Conservation (phyloP, 2,329 filamentous ascomycete species). For the Bipolaris oryzae region DNA sequence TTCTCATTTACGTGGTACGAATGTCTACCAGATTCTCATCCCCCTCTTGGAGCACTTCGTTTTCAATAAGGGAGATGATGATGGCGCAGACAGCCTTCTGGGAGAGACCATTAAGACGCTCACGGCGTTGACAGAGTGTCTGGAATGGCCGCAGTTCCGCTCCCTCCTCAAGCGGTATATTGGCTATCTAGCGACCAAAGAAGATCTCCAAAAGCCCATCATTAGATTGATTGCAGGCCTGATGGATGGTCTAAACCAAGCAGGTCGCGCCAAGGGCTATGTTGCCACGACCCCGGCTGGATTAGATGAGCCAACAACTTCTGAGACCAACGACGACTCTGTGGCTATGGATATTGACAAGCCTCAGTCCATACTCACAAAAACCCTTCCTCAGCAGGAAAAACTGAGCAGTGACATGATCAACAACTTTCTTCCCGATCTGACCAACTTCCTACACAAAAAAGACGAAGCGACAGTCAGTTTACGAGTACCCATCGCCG, state of each 20-base stretch:
- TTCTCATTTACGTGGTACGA: constrained; percentile 72
- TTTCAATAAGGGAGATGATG: constrained; percentile 81
- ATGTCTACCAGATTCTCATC: constrained; percentile 84
- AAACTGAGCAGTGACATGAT: constrained; percentile 76
- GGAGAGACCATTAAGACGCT: constrained; percentile 86
- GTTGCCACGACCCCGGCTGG: constrained; percentile 23
- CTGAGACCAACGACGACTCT: constrained; percentile 21
- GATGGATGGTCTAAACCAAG: constrained; percentile 73
- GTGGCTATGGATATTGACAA: constrained; percentile 35
- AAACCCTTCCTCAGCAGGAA: constrained; percentile 68
- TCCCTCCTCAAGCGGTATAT: constrained; percentile 84
- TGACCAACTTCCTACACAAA: constrained; percentile 86
- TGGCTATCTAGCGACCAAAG: constrained; percentile 78
- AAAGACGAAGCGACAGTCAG: constrained; percentile 96
- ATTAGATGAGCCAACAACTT: constrained; percentile 52
- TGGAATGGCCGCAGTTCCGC: constrained; percentile 92
- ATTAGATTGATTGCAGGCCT: constrained; percentile 81
- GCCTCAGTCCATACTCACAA: constrained; percentile 56
- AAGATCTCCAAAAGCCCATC: constrained; percentile 83
- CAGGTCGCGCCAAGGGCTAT: constrained; percentile 51
- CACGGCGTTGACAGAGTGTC: constrained; percentile 71
- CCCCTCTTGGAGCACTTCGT: constrained; percentile 94
- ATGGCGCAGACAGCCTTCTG: constrained; percentile 76
- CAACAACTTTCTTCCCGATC: constrained; percentile 75
- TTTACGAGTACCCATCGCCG: constrained; percentile 85